A percentile compares a stretch with the other conserved stretches of the same genome.
Conservation (phyloP, 805 yeast genomes). For the Cyberlindnera sargentensis region DNA sequence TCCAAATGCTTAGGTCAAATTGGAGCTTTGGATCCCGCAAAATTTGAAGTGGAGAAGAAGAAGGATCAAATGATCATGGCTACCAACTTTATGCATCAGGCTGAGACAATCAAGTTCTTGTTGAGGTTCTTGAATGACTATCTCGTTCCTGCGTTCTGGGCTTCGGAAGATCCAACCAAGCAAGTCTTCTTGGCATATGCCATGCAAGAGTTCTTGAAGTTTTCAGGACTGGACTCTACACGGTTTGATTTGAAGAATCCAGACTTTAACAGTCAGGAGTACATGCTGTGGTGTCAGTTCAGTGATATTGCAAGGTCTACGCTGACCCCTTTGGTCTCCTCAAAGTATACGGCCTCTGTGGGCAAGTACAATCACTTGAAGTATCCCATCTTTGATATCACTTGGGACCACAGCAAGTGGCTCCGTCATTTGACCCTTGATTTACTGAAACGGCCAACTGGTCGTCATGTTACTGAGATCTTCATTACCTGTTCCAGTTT, state of each 20-base stretch:
- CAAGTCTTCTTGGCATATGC: conserved; percentile 82
- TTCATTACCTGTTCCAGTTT: conserved; percentile 58
- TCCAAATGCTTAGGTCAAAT: conserved; percentile 66
- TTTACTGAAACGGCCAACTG: conserved; percentile 38
- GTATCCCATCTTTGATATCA: conserved; percentile 60
- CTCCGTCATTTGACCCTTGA: conserved; percentile 61
- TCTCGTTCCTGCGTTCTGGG: conserved; percentile 82
- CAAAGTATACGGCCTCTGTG: conserved; percentile 55
- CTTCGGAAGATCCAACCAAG: conserved; percentile 78
- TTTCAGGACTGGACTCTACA: conserved; percentile 41
- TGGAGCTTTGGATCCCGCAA: conserved; percentile 68
- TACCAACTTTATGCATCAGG: conserved; percentile 52
- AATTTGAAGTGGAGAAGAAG: conserved; percentile 36
- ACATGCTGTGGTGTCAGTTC: conserved; percentile 52
- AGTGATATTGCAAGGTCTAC: conserved; percentile 65
- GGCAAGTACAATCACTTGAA: conserved; percentile 35
- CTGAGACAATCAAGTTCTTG: conserved; percentile 61
- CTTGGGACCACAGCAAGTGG: conserved; percentile 64
- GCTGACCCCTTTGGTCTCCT: conserved; percentile 63
- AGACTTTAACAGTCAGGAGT: conserved; percentile 23
- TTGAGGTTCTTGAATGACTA: conserved; percentile 56
- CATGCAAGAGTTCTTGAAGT: conserved; percentile 77
- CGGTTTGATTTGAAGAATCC: conserved; percentile 25
- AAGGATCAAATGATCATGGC: conserved; percentile 42
- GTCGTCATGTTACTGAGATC: conserved; percentile 30